A percentile compares a stretch with the other conserved stretches of the same genome.
Evolutionary conservation across 2,329 filamentous ascomycete genomes (phyloP).

Genomic region (Leptographium lundbergii): DNA sequence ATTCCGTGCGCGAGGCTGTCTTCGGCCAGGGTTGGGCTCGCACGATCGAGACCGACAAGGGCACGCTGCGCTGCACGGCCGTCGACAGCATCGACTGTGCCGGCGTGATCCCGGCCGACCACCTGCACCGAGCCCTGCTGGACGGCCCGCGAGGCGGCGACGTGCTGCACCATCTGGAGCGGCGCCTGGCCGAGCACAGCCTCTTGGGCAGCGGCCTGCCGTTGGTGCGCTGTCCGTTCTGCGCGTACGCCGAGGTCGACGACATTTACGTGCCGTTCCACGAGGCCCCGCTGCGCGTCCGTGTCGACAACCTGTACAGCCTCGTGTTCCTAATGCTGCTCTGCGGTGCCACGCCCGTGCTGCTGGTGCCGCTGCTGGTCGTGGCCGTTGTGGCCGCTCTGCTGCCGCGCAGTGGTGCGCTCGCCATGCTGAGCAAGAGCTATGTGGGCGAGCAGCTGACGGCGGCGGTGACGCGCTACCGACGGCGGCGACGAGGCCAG

Average conservation of each 20-base stretch:
- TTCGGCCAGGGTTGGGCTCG: conserved; percentile 89
- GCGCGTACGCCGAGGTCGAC: conserved; percentile 81
- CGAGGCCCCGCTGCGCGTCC: conserved; percentile 43
- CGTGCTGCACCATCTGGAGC: conserved; percentile 62
- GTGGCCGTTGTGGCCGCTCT: conserved; percentile 17
- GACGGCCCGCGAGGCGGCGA: conserved; percentile 58
- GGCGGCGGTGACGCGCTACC: conserved; percentile 51
- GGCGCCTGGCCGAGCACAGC: conserved; percentile 63
- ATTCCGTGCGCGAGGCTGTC: conserved; percentile 71
- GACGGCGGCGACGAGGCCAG: conserved; percentile 57
- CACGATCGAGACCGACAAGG: conserved; percentile 59
- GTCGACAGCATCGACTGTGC: conserved; percentile 57
- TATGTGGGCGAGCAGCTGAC: conserved; percentile 35
- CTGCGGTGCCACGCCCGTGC: conserved; percentile 40
- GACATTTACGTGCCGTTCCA: conserved; percentile 52
- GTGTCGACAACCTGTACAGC: conserved; percentile 35
- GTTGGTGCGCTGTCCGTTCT: conserved; percentile 79
- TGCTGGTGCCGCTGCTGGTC: conserved; percentile 38
- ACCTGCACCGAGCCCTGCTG: conserved; percentile 61
- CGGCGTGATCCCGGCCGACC: conserved; percentile 57
- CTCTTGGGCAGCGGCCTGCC: conserved; percentile 62
- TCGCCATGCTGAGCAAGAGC: background rate
- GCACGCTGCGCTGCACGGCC: conserved; percentile 74
- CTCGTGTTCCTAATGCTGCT: conserved; percentile 38
- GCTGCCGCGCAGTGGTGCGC: conserved; percentile 17